Percentiles rank a stretch among this genome's conserved stretches.
Conservation (phyloP, 2,329 filamentous ascomycete genomes). For the Botrytis squamosa region DNA sequence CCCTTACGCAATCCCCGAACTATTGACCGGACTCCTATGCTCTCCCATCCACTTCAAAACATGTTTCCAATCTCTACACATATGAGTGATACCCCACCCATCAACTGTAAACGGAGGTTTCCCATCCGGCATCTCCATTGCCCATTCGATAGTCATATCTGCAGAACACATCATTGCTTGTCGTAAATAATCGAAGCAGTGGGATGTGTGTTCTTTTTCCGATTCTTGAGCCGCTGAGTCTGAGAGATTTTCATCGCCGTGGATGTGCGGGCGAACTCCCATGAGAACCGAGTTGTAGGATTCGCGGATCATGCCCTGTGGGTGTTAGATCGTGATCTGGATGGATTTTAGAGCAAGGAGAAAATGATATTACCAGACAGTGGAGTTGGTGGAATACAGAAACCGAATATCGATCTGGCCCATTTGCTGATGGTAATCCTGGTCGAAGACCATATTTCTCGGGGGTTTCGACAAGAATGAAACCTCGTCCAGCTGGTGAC, state of each 20-base stretch:
- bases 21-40: constrained; percentile 3
- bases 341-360: neutral
- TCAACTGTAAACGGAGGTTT: neutral
- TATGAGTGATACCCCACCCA: constrained; percentile 21
- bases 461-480: constrained; percentile 1
- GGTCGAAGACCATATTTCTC: neutral
- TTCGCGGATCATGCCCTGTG: constrained; percentile 17
- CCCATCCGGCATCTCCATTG: neutral
- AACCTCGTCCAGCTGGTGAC: constrained; percentile 2
- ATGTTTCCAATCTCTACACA: constrained; percentile 7
- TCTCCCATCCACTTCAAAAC: constrained; percentile 10
- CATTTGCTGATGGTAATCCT: neutral
- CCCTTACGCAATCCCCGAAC: neutral
- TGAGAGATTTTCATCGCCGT: constrained; percentile 3
- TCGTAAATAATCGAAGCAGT: constrained; percentile 22
- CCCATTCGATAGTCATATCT: constrained; percentile 21
- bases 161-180: constrained; percentile 22
- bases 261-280: neutral
- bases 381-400: constrained; percentile 21
- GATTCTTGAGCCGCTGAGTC: neutral
- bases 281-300: constrained; percentile 5
- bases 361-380: constrained; percentile 1
- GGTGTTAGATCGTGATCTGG: neutral
- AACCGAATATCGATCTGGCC: constrained; percentile 9
- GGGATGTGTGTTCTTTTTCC: neutral